Evolutionary conservation across 1,284 basidiomycete genomes (phyloP).

Genomic region (Ustilago loliicola): DNA sequence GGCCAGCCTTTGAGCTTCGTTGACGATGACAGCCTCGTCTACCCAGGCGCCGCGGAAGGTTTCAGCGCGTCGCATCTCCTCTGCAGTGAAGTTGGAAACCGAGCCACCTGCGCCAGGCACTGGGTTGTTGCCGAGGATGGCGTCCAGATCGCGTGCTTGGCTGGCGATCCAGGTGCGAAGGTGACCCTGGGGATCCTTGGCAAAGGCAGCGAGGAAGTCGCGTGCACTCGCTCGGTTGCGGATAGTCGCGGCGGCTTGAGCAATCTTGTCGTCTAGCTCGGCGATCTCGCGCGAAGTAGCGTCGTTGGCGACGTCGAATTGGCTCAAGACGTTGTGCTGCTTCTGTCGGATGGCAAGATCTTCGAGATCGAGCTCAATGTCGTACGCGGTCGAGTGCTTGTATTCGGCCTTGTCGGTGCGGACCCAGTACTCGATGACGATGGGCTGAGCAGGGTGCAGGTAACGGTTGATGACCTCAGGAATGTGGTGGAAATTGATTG

Average conservation of each 20-base stretch:
- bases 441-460: slow-evolving; percentile 83
- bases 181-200: slow-evolving; percentile 82
- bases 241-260: slow-evolving; percentile 74
- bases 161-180: slow-evolving; percentile 90
- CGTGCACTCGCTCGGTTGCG: slow-evolving; percentile 87
- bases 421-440: slow-evolving; percentile 82
- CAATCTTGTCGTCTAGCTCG: slow-evolving; percentile 84
- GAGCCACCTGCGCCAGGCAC: slow-evolving; percentile 78
- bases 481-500: slow-evolving; percentile 84
- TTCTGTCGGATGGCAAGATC: slow-evolving; percentile 81
- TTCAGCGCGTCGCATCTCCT: slow-evolving; percentile 88
- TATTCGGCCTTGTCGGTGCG: slow-evolving; percentile 68
- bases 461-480: slow-evolving; percentile 88
- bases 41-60: slow-evolving; percentile 91
- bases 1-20: slow-evolving; percentile 63
- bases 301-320: slow-evolving; percentile 78
- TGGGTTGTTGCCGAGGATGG: slow-evolving; percentile 77
- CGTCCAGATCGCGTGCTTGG: slow-evolving; percentile 90
- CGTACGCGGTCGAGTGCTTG: slow-evolving; percentile 77
- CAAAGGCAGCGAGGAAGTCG: slow-evolving; percentile 87
- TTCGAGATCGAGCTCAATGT: slow-evolving; percentile 90
- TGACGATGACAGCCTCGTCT: slow-evolving; percentile 68
- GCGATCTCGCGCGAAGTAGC: slow-evolving; percentile 75
- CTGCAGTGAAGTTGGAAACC: slow-evolving; percentile 74
- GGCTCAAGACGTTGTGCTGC: slow-evolving; percentile 81